Base-by-base conservation (phyloP, 345 rosid genomes). In the Aquilaria sinensis region DNA sequence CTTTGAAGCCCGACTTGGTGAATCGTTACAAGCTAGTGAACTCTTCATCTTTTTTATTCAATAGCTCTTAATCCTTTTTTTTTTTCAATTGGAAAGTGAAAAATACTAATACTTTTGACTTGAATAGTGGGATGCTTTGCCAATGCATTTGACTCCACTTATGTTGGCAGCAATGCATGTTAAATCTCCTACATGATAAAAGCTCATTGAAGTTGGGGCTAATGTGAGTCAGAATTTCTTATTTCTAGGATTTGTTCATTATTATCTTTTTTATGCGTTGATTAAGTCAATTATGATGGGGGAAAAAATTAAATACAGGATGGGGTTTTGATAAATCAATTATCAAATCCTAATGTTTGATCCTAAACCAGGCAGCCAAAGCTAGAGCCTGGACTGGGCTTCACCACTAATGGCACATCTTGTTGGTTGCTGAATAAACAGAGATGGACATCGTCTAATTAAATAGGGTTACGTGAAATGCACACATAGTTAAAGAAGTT, bases 121-220 rank as follows among this genome's bases (percentile, higher is more conserved):
- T 59, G 55, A 37, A 11, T 68, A 32, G 53, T 61, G 43, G 23
- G 23, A 23, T 23, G 23, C 23, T 46, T 60, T 68, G 16, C 52
- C 56, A 54, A 49, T 65, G 70, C 47, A 57, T 62, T 61, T 91
- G 99, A 87, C 98, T 69, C 99, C 99, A 11, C 87, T 95, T 54
- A 91, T 91, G 99, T 67, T 95, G 58, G 98, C 99, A 62, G 97
- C 97, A 65, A 95, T 95, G 97, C 83, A 85, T 64, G 99, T 98
- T 29, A 95, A 81, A 85, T 85, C 70, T 64, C 70, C 33, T 95
- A 96, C 62, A 75, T 95, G 77, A 73, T 23, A 81, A 76, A 91
- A 80, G 82, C 92, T 95, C 60, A 73, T 93, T 56, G 89, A 83
- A 78, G 94, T 92, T 23, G 99, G 98, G 60, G 99, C 98, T 74